Evolutionary conservation across 2,329 filamentous ascomycete genomes (phyloP).

Genomic region (Penicillium frequentans): DNA sequence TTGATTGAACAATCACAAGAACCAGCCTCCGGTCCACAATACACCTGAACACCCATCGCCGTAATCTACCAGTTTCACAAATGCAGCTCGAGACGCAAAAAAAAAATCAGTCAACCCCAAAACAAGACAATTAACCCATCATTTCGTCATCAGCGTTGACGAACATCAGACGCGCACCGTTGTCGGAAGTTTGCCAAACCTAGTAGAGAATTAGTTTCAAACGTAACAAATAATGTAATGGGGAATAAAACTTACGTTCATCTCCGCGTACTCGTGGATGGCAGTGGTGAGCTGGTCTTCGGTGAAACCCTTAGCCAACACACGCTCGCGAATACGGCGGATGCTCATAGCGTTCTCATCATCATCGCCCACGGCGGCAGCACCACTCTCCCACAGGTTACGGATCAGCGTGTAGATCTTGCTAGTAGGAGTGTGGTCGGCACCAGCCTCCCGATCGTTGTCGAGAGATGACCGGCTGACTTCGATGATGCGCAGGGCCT

Average conservation of each 20-base stretch:
- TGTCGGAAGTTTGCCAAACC: constrained; percentile 77
- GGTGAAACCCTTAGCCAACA: constrained; percentile 95
- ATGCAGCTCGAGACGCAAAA: constrained; percentile 22
- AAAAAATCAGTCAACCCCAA: not conserved
- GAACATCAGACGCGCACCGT: constrained; percentile 70
- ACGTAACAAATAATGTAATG: not conserved
- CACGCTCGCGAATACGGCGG: constrained; percentile 83
- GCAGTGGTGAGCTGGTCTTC: constrained; percentile 86
- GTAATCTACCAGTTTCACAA: constrained; percentile 17
- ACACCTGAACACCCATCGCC: constrained; percentile 27
- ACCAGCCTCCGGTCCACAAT: constrained; percentile 14
- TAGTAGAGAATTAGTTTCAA: constrained; percentile 47
- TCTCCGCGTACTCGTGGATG: constrained; percentile 81
- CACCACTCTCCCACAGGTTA: constrained; percentile 79
- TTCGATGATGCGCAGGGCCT: constrained; percentile 86
- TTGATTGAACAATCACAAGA: constrained; percentile 8
- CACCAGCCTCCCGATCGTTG: constrained; percentile 63
- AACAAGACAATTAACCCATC: constrained; percentile 37
- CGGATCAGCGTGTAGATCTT: constrained; percentile 96
- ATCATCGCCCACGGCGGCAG: constrained; percentile 74
- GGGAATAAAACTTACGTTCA: constrained; percentile 73
- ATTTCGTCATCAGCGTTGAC: constrained; percentile 62
- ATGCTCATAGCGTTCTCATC: constrained; percentile 75
- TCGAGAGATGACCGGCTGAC: constrained; percentile 91
- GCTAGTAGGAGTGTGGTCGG: constrained; percentile 76